These are phyloP conservation scores for Beauveria brongniartii DNA, from an alignment of 2,329 filamentous ascomycete genomes.

Conservation along the genomic window DNA sequence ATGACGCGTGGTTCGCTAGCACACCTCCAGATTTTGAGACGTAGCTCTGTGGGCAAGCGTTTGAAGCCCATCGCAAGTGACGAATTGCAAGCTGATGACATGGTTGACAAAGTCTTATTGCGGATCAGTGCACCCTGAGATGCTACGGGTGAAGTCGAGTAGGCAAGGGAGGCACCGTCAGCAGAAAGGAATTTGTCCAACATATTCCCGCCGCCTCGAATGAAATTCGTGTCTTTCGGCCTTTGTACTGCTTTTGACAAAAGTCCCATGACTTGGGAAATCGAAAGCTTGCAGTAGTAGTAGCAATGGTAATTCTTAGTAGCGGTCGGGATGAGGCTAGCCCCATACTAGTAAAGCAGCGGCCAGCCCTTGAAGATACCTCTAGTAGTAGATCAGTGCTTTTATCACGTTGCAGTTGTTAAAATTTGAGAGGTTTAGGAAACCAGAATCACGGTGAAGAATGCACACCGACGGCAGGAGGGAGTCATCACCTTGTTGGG, in stretches of 20 bases:
- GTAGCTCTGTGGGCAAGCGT: slow-evolving; percentile 28
- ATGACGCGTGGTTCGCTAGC: slow-evolving; percentile 29
- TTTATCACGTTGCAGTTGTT: not conserved
- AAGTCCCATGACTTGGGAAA: not conserved
- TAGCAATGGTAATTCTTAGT: not conserved
- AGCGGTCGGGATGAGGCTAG: slow-evolving; percentile 5
- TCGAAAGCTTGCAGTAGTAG: slow-evolving; percentile 1
- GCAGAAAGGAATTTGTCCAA: not conserved
- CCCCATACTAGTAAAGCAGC: slow-evolving; percentile 2
- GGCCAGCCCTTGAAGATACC: not conserved
- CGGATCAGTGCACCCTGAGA: not conserved
- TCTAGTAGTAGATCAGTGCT: not conserved
- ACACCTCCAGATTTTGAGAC: slow-evolving; percentile 30
- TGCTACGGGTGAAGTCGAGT: not conserved
- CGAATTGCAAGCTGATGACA: not conserved
- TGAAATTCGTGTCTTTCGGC: not conserved
- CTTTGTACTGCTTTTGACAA: not conserved
- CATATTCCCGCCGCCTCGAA: not conserved
- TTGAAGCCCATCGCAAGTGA: slow-evolving; percentile 17
- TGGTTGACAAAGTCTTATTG: not conserved
- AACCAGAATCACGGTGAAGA: not conserved
- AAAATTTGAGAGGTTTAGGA: not conserved
- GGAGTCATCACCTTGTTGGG: not conserved
- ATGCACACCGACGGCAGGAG: not conserved
- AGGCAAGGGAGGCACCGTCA: not conserved